Evolutionary conservation across 768 basidiomycete genomes (phyloP).

Genomic region (Pleurotus tuoliensis): DNA sequence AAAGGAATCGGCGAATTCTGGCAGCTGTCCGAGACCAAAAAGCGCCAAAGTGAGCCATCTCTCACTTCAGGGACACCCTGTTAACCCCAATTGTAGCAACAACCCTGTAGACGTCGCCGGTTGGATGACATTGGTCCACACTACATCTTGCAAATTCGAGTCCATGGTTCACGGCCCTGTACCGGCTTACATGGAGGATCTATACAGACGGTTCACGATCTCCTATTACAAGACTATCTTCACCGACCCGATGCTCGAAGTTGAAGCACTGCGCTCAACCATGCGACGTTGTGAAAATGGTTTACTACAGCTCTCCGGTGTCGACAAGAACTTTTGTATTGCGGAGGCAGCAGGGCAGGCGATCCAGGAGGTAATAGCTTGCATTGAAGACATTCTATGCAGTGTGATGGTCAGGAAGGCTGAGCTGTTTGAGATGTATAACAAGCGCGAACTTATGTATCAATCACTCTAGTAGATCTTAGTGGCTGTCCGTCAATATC

Average conservation of each 20-base stretch:
- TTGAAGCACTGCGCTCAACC: background rate
- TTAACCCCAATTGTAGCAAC: background rate
- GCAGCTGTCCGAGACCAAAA: background rate
- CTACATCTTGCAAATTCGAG: background rate
- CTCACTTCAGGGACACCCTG: too few species aligned
- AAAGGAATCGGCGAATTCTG: too few species aligned
- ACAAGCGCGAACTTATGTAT: background rate
- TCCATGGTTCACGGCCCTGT: background rate
- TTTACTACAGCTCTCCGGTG: background rate
- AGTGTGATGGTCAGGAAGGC: background rate
- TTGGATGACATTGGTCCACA: background rate
- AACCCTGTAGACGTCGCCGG: background rate
- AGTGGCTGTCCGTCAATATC: background rate
- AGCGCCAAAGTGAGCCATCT: background rate
- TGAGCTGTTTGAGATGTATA: background rate
- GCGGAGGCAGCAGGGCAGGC: background rate
- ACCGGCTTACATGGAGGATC: background rate
- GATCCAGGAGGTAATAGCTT: background rate
- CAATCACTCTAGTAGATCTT: background rate
- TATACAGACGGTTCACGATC: background rate
- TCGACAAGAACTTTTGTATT: background rate
- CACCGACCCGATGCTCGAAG: background rate
- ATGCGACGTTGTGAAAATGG: background rate
- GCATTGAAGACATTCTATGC: conserved; percentile 6
- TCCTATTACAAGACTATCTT: background rate